Conservation (phyloP, 2,329 filamentous ascomycete genomes). For the Lojkania enalia region DNA sequence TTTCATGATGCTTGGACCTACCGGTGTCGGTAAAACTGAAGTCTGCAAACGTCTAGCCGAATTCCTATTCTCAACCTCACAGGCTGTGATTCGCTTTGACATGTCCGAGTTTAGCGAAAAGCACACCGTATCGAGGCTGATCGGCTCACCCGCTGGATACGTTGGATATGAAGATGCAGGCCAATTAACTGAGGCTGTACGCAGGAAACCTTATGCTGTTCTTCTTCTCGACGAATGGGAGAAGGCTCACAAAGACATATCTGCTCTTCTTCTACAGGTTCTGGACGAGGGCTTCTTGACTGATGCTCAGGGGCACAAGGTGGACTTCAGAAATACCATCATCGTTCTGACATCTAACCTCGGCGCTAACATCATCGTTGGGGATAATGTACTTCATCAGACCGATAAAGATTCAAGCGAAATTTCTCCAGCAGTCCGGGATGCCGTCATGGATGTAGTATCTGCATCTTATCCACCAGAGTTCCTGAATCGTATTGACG, state of each 20-base stretch:
- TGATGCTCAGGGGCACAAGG: constrained; percentile 92
- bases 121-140: constrained; percentile 90
- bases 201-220: constrained; percentile 92
- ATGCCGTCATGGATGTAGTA: constrained; percentile 87
- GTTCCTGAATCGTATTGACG: constrained; percentile 95
- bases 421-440: constrained; percentile 72
- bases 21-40: constrained; percentile 95
- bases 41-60: constrained; percentile 93
- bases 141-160: constrained; percentile 91
- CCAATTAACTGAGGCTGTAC: constrained; percentile 91
- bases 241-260: constrained; percentile 95
- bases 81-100: constrained; percentile 89
- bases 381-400: constrained; percentile 66
- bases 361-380: constrained; percentile 87
- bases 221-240: constrained; percentile 97
- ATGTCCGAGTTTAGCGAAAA: constrained; percentile 99
- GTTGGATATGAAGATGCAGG: constrained; percentile 97
- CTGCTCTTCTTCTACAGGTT: constrained; percentile 86
- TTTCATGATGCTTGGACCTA: constrained; percentile 97
- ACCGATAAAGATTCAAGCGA: constrained; percentile 61
- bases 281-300: constrained; percentile 96
- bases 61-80: constrained; percentile 91
- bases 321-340: constrained; percentile 95
- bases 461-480: constrained; percentile 77
- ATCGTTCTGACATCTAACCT: constrained; percentile 96